A percentile compares a stretch with the other conserved stretches of the same genome.
Evolutionary conservation across 192 early-diverging fungal genomes (phyloP).

Genomic region (Backusella morwellensis): DNA sequence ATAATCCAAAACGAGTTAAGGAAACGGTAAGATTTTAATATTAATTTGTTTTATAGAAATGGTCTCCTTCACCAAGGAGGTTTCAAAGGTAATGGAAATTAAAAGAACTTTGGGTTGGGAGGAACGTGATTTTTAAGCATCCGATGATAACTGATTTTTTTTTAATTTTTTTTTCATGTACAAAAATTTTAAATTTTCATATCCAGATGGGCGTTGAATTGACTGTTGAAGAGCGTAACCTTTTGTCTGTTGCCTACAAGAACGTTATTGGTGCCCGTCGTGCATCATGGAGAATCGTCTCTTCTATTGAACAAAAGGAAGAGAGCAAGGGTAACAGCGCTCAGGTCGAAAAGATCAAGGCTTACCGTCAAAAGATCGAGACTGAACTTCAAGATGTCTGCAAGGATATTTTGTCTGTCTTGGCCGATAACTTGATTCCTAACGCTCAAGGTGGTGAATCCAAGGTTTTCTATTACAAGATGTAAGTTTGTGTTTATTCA

Average conservation of each 20-base stretch:
- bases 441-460: constrained; percentile 93
- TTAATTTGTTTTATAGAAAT: constrained; percentile 56
- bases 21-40: background rate
- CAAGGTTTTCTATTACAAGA: constrained; percentile 99
- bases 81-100: constrained; percentile 49
- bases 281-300: constrained; percentile 99
- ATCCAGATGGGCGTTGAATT: constrained; percentile 82
- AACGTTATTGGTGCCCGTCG: constrained; percentile 99
- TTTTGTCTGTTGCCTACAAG: constrained; percentile 99
- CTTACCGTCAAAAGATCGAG: constrained; percentile 95
- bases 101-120: background rate
- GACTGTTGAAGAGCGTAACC: constrained; percentile 97
- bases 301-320: constrained; percentile 99
- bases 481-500: constrained; percentile 55
- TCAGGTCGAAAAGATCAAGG: constrained; percentile 92
- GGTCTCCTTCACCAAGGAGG: constrained; percentile 87
- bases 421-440: constrained; percentile 90
- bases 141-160: background rate
- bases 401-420: constrained; percentile 90
- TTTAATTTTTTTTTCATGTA: background rate
- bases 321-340: constrained; percentile 86
- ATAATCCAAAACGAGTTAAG: background rate
- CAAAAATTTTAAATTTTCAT: constrained; percentile 6
- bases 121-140: background rate
- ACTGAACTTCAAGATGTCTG: constrained; percentile 93